phyloP scores from a whole-genome alignment of 169 alveolate genomes.

The Ichthyophthirius multifiliis region DNA sequence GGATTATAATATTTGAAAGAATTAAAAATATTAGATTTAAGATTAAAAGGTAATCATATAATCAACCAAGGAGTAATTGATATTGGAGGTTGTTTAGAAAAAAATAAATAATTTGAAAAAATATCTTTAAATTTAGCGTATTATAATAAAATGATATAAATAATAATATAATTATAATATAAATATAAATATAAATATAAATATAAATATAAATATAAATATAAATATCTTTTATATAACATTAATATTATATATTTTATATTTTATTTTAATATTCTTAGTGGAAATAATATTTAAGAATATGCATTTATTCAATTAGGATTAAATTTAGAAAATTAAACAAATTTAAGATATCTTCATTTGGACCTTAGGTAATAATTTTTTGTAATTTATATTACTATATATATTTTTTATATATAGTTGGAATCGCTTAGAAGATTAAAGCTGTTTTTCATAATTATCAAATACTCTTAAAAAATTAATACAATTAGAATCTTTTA shows the following conservation, averaged over 20 bases:
- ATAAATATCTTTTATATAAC: not conserved
- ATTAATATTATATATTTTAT: not conserved
- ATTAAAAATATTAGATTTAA: not conserved
- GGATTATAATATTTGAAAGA: not conserved
- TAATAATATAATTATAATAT: not conserved
- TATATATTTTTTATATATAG: not conserved
- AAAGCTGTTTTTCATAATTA: not conserved
- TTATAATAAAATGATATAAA: too few species aligned
- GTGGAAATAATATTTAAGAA: not conserved
- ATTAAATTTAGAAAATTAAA: not conserved
- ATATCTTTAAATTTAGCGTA: not conserved
- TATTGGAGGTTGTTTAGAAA: not conserved
- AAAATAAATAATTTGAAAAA: not conserved
- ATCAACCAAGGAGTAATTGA: not conserved
- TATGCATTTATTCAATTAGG: not conserved
- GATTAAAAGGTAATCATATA: not conserved
- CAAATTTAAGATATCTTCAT: not conserved
- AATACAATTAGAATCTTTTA: not conserved
- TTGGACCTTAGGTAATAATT: not conserved
- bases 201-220: too few species aligned
- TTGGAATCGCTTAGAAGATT: not conserved
- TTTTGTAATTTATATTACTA: not conserved
- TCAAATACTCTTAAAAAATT: not conserved
- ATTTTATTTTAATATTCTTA: not conserved
- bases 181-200: too few species aligned